Conservation (phyloP, 169 alveolate species). For the Eimeria acervulina region DNA sequence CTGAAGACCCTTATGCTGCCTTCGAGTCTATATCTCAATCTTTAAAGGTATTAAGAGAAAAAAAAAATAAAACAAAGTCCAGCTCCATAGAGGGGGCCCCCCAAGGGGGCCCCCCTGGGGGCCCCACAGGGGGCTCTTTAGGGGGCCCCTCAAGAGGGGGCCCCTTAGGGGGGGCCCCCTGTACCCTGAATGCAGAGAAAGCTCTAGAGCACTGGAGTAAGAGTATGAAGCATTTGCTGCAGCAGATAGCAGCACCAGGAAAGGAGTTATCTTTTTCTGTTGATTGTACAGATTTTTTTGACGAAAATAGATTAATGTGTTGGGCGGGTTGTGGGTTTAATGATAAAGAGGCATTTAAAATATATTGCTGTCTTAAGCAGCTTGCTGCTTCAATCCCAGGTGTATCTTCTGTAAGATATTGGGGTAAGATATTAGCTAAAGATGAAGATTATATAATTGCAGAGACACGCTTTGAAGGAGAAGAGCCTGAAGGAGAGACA, state of each 20-base stretch:
- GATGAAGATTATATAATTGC: constrained; percentile 89
- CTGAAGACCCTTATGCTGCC: constrained; percentile 81
- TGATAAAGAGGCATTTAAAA: constrained; percentile 74
- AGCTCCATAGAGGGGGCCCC: not conserved
- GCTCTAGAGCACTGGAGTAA: constrained; percentile 46
- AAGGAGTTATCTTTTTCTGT: not conserved
- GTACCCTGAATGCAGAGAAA: too few species aligned
- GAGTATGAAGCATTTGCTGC: not conserved
- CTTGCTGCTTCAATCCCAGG: constrained; percentile 42
- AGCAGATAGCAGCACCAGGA: not conserved
- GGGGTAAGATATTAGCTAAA: constrained; percentile 90
- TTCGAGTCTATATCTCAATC: constrained; percentile 82
- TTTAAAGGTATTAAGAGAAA: constrained; percentile 62
- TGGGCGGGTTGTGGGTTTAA: constrained; percentile 81
- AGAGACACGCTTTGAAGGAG: constrained; percentile 86
- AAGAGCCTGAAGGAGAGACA: not conserved
- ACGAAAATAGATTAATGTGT: constrained; percentile 6
- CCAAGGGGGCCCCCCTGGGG: not conserved
- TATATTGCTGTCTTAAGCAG: constrained; percentile 76
- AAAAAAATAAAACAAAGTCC: not conserved
- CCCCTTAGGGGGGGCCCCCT: too few species aligned
- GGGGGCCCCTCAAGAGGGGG: too few species aligned
- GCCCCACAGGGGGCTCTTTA: not conserved
- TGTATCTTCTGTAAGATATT: constrained; percentile 85
- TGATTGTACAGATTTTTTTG: constrained; percentile 30